These are phyloP conservation scores for Saturnispora besseyi DNA, from an alignment of 805 yeast species.

Conservation along the genomic window DNA sequence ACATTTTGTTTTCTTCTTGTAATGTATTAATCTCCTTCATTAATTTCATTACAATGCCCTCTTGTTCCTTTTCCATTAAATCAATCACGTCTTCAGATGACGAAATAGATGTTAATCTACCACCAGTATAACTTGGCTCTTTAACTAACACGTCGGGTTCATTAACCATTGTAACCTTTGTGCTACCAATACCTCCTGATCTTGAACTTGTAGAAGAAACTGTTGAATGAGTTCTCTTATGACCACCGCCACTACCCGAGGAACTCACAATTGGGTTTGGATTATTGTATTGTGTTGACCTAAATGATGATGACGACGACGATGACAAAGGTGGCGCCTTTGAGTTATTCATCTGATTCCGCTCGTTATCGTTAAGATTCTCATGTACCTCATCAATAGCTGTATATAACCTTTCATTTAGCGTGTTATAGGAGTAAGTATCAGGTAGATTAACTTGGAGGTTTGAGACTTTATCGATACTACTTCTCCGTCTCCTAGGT, in stretches of 20 bases:
- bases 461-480: not conserved
- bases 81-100: slow-evolving; percentile 40
- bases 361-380: not conserved
- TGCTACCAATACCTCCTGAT: not conserved
- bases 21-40: slow-evolving; percentile 52
- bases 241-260: not conserved
- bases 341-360: not conserved
- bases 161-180: not conserved
- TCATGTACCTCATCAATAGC: not conserved
- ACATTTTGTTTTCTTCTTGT: slow-evolving; percentile 42
- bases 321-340: not conserved
- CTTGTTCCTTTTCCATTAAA: slow-evolving; percentile 65
- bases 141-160: not conserved
- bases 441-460: no score
- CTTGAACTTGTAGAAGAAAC: not conserved
- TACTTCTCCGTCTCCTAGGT: not conserved
- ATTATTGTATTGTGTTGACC: not conserved
- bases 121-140: not conserved
- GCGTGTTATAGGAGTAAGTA: no score
- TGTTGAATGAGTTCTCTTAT: not conserved
- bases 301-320: not conserved
- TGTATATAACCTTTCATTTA: not conserved
- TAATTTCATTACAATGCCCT: slow-evolving; percentile 57
- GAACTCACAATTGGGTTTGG: not conserved
- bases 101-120: not conserved